Percentiles rank a stretch among this genome's conserved stretches.
phyloP scores from a whole-genome alignment of 768 basidiomycete genomes.

The Phylloporus sp. region DNA sequence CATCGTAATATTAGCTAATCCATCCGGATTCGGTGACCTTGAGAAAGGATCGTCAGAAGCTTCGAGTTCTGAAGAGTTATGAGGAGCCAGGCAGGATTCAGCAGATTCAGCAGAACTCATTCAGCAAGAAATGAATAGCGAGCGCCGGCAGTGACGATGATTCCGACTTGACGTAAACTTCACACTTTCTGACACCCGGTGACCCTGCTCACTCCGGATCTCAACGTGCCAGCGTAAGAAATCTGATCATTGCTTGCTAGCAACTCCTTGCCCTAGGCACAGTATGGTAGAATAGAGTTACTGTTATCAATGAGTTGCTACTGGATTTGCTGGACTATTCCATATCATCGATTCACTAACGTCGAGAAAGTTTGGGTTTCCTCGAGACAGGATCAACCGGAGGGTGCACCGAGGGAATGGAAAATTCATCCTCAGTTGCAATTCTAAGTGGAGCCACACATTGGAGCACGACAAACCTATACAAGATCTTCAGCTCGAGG shows the following conservation, averaged over 20 bases:
- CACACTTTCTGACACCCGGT: background rate
- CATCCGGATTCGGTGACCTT: conserved; percentile 5
- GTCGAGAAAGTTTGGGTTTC: background rate
- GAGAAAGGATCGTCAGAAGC: background rate
- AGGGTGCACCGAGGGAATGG: background rate
- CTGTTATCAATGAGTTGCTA: no score
- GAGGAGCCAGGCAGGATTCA: no score
- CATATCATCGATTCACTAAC: background rate
- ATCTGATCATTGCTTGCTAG: no score
- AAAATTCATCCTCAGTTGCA: background rate
- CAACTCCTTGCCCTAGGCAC: no score
- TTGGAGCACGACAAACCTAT: no score
- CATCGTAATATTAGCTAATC: conserved; percentile 26
- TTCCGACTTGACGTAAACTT: background rate
- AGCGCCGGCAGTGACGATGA: background rate
- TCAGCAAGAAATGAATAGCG: background rate
- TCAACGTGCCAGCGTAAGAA: no score
- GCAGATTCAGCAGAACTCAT: no score
- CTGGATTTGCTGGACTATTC: background rate
- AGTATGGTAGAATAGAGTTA: no score
- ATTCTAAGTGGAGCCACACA: background rate
- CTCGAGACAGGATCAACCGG: background rate
- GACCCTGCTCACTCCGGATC: background rate
- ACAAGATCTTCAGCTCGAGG: background rate
- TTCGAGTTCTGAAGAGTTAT: background rate